Evolutionary conservation across 495 filamentous ascomycete species (phyloP), one percentile per base, ranked within the genome.

Genomic region (Chaetomium fimeti): DNA sequence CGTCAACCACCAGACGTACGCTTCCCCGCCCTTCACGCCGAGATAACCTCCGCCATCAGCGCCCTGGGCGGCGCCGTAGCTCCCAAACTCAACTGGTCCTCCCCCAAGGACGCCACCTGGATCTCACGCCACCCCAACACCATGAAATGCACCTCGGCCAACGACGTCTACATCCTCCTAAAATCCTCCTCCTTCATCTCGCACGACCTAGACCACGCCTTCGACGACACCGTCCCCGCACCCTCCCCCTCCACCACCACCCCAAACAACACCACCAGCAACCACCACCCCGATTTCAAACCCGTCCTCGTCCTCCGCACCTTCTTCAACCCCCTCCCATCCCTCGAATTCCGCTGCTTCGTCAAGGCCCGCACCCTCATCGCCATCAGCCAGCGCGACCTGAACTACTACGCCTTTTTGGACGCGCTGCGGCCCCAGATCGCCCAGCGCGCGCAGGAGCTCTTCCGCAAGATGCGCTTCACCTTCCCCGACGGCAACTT

Each of bases 31-130:
- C 83, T 93, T 2, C 95, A 99, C 76, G 73, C 83, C 43, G 73
- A 83, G 55, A 89, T 99, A 71, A 89, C 87, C 75, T 73, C 81
- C 18, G 88, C 86, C 5, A 97, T 99, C 66, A 70, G 82, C 4
- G 86, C 90, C 61, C 83, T 97, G 0, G 91, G 89, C 38, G 93
- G 94, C 63, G 86, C 85, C 38, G 92, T 92, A 0, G 85, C 86
- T 0, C 95, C 95, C 3, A 99, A 99, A 71, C 80, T 99, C 27
- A 97, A 98, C 80, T 99, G 94, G 94, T 96, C 92, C 32, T 86
- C 90, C 5, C 94, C 94, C 0, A 97, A 97, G 74, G 94, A 99
- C 72, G 95, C 94, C 11, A 90, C 89, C n/a, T 97, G 91, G 87
- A 98, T 98, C 77, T 85, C 84, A 16, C 87, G 91, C 1, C 81